These are phyloP conservation scores for Leptographium lundbergii DNA, from an alignment of 2,329 filamentous ascomycete species.

Conservation along the genomic window DNA sequence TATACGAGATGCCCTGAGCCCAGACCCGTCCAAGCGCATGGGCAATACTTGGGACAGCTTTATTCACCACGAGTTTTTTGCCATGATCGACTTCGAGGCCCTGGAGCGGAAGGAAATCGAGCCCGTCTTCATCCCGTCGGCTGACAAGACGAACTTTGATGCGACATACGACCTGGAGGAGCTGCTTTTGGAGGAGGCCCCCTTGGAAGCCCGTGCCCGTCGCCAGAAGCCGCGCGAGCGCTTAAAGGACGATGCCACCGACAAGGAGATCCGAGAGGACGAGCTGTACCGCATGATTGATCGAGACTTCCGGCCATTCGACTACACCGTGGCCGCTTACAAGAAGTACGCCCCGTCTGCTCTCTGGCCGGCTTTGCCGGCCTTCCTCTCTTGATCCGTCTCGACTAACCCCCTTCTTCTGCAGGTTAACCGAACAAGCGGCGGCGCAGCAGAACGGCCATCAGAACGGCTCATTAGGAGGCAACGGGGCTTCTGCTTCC, in stretches of 20 bases:
- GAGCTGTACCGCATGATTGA: conserved; percentile 93
- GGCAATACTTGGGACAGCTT: conserved; percentile 82
- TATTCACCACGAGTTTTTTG: conserved; percentile 81
- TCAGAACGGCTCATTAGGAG: background rate
- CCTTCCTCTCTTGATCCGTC: background rate
- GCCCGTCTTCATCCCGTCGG: conserved; percentile 84
- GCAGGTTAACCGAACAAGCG: conserved; percentile 12
- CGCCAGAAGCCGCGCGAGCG: conserved; percentile 88
- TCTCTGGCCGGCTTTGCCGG: background rate
- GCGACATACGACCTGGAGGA: conserved; percentile 97
- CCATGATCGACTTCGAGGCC: conserved; percentile 67
- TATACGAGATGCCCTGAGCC: conserved; percentile 71
- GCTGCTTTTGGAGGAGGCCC: conserved; percentile 83
- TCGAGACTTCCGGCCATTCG: conserved; percentile 84
- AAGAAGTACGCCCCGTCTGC: conserved; percentile 43
- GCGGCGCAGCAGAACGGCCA: conserved; percentile 13
- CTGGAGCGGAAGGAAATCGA: conserved; percentile 79
- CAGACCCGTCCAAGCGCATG: conserved; percentile 67
- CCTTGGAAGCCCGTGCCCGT: conserved; percentile 79
- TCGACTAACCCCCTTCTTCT: too few relatives aligned
- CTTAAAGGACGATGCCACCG: conserved; percentile 85
- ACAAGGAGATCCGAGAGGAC: conserved; percentile 88
- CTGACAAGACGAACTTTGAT: conserved; percentile 98
- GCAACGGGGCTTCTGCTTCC: background rate
- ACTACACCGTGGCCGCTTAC: conserved; percentile 77